phyloP scores from a whole-genome alignment of 345 rosid genomes.

The Orychophragmus violaceus region DNA sequence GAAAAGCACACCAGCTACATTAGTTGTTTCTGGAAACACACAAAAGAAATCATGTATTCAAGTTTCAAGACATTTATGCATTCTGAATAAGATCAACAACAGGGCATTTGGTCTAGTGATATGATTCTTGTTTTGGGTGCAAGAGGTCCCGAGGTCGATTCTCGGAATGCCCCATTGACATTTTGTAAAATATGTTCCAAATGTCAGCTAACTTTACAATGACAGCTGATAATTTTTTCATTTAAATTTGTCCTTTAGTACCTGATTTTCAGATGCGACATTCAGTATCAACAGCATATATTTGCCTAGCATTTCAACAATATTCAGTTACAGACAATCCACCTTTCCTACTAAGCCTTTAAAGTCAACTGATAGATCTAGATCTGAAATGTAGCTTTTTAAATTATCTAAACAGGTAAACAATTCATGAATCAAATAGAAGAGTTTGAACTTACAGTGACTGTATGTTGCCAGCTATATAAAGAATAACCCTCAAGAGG shows the following conservation, averaged over 20 bases:
- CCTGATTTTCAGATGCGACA: no score
- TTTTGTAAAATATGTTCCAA: not conserved
- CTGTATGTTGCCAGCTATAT: not conserved
- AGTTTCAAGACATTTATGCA: not conserved
- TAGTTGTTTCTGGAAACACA: not conserved
- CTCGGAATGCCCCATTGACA: constrained; percentile 26
- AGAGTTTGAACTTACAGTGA: not conserved
- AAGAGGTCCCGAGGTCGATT: constrained; percentile 61
- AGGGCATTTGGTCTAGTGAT: constrained; percentile 71
- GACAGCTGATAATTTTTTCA: no score
- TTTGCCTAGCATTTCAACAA: not conserved
- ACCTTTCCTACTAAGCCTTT: not conserved
- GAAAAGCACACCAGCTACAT: not conserved
- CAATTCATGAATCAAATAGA: constrained; percentile 1
- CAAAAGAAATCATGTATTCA: not conserved
- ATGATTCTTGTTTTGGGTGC: constrained; percentile 88
- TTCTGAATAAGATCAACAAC: not conserved
- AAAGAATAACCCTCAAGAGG: not conserved
- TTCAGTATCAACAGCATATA: no score
- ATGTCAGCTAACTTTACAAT: no score
- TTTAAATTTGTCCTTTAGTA: no score
- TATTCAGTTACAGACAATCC: not conserved
- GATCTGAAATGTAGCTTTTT: not conserved
- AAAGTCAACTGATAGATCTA: constrained; percentile 3
- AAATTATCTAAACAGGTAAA: not conserved